These are phyloP conservation scores for Pulveroboletus sp. DNA, from an alignment of 768 basidiomycete genomes.

Conservation along the genomic window DNA sequence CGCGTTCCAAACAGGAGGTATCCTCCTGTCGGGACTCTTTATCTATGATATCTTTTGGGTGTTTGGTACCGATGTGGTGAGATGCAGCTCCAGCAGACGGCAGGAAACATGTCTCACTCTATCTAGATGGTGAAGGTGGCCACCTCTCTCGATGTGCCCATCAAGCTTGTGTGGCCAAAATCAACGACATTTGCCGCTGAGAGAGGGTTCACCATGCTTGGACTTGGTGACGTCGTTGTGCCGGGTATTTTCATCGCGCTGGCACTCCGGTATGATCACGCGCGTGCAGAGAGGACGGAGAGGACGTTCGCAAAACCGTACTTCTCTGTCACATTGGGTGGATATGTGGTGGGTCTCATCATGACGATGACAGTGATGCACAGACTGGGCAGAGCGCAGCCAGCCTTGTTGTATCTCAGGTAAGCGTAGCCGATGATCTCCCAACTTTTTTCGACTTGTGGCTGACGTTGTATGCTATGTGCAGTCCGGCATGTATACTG, in stretches of 20 bases:
- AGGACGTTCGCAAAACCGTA: slow-evolving; percentile 60
- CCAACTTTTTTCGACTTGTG: not conserved
- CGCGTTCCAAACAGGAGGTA: slow-evolving; percentile 81
- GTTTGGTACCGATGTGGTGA: slow-evolving; percentile 79
- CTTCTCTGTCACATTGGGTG: slow-evolving; percentile 62
- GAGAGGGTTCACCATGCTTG: slow-evolving; percentile 81
- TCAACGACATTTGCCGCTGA: slow-evolving; percentile 44
- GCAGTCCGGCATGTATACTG: slow-evolving; percentile 71
- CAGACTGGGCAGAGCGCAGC: slow-evolving; percentile 68
- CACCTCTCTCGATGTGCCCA: slow-evolving; percentile 83
- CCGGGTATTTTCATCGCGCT: slow-evolving; percentile 73
- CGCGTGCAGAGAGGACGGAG: slow-evolving; percentile 36
- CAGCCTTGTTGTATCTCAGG: slow-evolving; percentile 90
- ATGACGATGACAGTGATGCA: slow-evolving; percentile 88
- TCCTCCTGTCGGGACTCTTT: slow-evolving; percentile 81
- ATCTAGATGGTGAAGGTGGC: slow-evolving; percentile 90
- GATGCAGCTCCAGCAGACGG: slow-evolving; percentile 23
- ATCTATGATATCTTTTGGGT: slow-evolving; percentile 96
- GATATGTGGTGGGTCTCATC: slow-evolving; percentile 69
- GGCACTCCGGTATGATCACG: slow-evolving; percentile 79
- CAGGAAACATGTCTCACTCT: not conserved
- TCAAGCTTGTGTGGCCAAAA: slow-evolving; percentile 88
- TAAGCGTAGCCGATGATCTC: slow-evolving; percentile 31
- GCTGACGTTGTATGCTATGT: slow-evolving; percentile 2
- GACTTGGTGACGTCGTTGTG: slow-evolving; percentile 80